Percentiles rank a stretch among this genome's conserved stretches.
phyloP scores from a whole-genome alignment of 2,329 filamentous ascomycete genomes.

The Trichoderma endophyticum region DNA sequence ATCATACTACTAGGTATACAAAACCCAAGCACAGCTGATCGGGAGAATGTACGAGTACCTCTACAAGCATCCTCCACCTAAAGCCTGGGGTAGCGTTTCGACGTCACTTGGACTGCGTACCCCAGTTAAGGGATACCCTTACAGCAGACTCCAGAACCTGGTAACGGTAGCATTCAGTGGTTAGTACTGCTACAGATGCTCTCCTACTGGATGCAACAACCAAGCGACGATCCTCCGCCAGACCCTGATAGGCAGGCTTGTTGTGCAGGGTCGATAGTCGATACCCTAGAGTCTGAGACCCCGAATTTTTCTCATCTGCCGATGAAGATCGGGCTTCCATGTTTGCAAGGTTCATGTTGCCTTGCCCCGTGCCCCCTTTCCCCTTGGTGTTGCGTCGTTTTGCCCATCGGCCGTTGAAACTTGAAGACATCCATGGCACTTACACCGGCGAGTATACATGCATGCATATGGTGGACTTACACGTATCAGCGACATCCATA shows the following conservation, averaged over 20 bases:
- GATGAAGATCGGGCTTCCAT: constrained; percentile 5
- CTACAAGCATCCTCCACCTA: background rate
- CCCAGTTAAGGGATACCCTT: background rate
- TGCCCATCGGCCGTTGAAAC: background rate
- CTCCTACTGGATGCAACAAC: background rate
- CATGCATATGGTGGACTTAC: background rate
- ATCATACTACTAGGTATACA: background rate
- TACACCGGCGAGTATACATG: background rate
- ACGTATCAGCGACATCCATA: background rate
- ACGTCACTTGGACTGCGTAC: background rate
- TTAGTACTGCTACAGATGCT: background rate
- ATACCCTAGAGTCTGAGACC: constrained; percentile 5
- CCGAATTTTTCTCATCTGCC: constrained; percentile 12
- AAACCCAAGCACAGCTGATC: background rate
- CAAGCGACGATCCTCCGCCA: background rate
- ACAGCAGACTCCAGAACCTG: background rate
- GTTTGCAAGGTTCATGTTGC: background rate
- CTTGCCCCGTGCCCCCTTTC: background rate
- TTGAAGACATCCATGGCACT: background rate
- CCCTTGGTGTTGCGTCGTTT: background rate
- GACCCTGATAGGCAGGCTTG: constrained; percentile 9
- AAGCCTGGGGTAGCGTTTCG: constrained; percentile 2
- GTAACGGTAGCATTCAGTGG: background rate
- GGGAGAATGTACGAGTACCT: background rate
- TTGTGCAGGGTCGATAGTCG: background rate